Conservation (phyloP, 176 grass and related monocot species). For the Phyllostachys edulis region DNA sequence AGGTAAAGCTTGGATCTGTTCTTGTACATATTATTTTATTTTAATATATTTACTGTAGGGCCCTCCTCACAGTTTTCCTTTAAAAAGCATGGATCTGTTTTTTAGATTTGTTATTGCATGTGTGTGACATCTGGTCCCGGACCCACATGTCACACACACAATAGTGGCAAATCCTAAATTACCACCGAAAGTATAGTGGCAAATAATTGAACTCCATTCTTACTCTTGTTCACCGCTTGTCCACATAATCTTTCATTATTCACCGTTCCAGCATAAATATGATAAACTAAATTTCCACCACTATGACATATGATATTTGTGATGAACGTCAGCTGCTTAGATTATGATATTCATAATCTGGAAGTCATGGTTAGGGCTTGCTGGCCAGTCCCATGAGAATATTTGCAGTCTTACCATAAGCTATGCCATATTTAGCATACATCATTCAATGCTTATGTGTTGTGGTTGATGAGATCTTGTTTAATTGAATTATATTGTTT, state of each 20-base stretch:
- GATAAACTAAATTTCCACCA: background rate
- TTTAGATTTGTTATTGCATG: no score
- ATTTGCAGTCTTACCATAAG: slow-evolving; percentile 13
- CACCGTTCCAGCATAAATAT: background rate
- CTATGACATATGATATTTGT: background rate
- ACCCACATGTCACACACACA: no score
- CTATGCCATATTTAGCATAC: background rate
- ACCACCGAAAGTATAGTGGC: no score
- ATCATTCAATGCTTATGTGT: background rate
- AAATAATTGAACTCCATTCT: no score
- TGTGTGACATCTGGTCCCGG: no score
- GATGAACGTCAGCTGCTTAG: background rate
- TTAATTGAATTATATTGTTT: background rate
- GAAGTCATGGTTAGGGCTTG: background rate
- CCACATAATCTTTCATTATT: background rate
- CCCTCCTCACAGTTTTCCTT: no score
- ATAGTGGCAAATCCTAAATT: no score
- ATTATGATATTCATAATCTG: background rate
- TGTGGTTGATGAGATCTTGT: background rate
- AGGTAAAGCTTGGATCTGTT: slow-evolving; percentile 22
- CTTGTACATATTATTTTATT: no score
- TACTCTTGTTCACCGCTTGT: background rate
- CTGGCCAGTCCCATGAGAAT: background rate
- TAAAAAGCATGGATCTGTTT: background rate
- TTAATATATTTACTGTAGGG: no score